Percentiles rank a stretch among this genome's conserved stretches.
These are phyloP conservation scores for Piedraia hortae DNA, from an alignment of 2,329 filamentous ascomycete species.

Conservation along the genomic window DNA sequence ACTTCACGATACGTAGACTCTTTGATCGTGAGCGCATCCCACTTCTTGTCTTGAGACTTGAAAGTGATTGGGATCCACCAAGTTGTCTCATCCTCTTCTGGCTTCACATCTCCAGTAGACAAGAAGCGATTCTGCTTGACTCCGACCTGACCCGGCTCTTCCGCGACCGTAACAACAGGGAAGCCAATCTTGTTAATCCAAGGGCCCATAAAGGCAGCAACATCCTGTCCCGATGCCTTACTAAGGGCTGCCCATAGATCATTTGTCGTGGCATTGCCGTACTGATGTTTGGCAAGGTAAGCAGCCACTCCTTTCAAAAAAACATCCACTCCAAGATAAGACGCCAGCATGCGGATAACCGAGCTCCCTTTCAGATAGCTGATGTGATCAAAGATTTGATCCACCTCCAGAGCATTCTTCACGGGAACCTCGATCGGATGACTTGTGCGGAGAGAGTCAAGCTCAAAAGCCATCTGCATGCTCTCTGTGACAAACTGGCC, in stretches of 20 bases:
- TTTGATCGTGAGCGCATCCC: slow-evolving; percentile 45
- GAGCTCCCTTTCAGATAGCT: slow-evolving; percentile 93
- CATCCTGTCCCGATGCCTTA: slow-evolving; percentile 65
- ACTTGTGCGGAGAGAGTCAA: slow-evolving; percentile 72
- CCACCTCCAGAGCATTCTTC: slow-evolving; percentile 75
- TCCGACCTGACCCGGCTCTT: slow-evolving; percentile 56
- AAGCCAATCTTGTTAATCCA: slow-evolving; percentile 96
- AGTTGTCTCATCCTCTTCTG: slow-evolving; percentile 68
- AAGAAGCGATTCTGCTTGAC: slow-evolving; percentile 75
- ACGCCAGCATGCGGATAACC: slow-evolving; percentile 83
- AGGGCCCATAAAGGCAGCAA: slow-evolving; percentile 64
- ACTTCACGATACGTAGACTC: slow-evolving; percentile 49
- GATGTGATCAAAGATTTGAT: slow-evolving; percentile 94
- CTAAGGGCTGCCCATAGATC: slow-evolving; percentile 76
- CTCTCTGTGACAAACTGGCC: slow-evolving; percentile 89
- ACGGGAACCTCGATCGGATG: slow-evolving; percentile 94
- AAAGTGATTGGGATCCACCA: slow-evolving; percentile 92
- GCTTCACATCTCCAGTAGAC: slow-evolving; percentile 66
- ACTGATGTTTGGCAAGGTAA: slow-evolving; percentile 71
- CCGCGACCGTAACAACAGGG: slow-evolving; percentile 62
- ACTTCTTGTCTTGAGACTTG: slow-evolving; percentile 38
- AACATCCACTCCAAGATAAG: slow-evolving; percentile 60
- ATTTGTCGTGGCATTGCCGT: slow-evolving; percentile 69
- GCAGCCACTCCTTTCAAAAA: slow-evolving; percentile 76
- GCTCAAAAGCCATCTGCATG: slow-evolving; percentile 68